Base-by-base conservation (phyloP, 306 rosid species). In the Echinosophora koreensis region DNA sequence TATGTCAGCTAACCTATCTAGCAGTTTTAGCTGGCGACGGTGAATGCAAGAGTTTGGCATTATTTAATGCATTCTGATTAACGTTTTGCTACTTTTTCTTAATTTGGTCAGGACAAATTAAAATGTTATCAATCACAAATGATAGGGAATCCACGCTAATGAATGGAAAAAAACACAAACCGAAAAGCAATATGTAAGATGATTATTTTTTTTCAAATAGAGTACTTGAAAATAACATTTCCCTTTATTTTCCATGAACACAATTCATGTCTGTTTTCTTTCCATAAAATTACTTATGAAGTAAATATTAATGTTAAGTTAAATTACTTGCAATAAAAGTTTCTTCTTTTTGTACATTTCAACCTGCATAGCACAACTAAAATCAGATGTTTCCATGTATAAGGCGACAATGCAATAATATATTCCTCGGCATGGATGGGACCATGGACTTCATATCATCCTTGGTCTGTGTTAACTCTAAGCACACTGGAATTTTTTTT, bases 31-130 rank as follows among this genome's bases (percentile, higher is more conserved):
- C 0, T 18, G 16, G 61, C 12, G 83, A 70, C 84, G 85, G 52
- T 34, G 66, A 82, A 34, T 69, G 68, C 81, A 61, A 81, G 63
- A 77, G 66, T 14, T 34, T 61, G 64, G 42, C 13, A 11, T 18
- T 41, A 52, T 83, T 62, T 54, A 39, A 54, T 73, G 83, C 69
- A 12, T 80, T 35, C 61, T 64, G 17, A 64, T 64, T n/a, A 11
- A 78, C n/a, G 34, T 42, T 67, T 61, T 11, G 12, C 9, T 2
- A 59, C 16, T 71, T 22, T 63, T 64, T 51, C 56, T 73, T 57
- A 46, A 54, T 76, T 66, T 56, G 49, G 38, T 73, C 10, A 57
- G 0, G 14, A 34, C 68, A 44, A n/a, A n/a, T 18, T 41, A 32
- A 54, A 56, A 58, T 37, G 27, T 3, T 16, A 47, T 54, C 22